Percentiles rank a stretch among this genome's conserved stretches.
phyloP scores from a whole-genome alignment of 2,329 filamentous ascomycete species.

The Fusarium secorum region DNA sequence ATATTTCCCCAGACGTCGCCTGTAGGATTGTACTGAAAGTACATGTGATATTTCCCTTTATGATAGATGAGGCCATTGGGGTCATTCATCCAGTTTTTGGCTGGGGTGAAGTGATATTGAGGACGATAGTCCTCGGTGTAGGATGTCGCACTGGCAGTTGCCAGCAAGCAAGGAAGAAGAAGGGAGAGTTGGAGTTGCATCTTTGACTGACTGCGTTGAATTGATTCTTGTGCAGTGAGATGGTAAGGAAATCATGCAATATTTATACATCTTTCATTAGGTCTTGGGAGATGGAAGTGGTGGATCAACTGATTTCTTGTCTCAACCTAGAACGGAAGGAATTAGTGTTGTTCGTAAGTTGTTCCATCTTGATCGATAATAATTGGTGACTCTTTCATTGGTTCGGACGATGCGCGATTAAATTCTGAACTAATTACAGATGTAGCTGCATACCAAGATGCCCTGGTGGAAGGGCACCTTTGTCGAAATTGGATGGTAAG shows the following conservation, averaged over 20 bases:
- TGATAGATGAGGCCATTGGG: background rate
- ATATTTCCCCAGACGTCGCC: background rate
- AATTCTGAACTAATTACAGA: background rate
- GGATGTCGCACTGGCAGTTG: background rate
- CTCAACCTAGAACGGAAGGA: background rate
- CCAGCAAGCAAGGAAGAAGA: background rate
- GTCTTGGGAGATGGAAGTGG: accelerated
- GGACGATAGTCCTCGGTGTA: background rate
- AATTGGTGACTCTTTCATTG: background rate
- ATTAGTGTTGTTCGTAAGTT: background rate
- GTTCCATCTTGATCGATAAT: too few species aligned
- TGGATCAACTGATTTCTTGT: background rate
- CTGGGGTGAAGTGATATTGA: background rate
- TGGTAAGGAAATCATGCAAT: background rate
- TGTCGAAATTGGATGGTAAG: background rate
- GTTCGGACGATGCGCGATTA: background rate
- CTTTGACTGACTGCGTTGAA: background rate
- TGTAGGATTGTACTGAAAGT: background rate
- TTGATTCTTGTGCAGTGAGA: background rate
- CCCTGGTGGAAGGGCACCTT: accelerated
- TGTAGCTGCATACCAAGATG: background rate
- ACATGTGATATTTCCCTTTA: background rate
- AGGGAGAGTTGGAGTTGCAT: background rate
- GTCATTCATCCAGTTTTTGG: background rate
- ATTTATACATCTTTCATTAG: background rate